Base-by-base conservation (phyloP, 2,329 filamentous ascomycete species). In the Pestalotiopsis sp. region DNA sequence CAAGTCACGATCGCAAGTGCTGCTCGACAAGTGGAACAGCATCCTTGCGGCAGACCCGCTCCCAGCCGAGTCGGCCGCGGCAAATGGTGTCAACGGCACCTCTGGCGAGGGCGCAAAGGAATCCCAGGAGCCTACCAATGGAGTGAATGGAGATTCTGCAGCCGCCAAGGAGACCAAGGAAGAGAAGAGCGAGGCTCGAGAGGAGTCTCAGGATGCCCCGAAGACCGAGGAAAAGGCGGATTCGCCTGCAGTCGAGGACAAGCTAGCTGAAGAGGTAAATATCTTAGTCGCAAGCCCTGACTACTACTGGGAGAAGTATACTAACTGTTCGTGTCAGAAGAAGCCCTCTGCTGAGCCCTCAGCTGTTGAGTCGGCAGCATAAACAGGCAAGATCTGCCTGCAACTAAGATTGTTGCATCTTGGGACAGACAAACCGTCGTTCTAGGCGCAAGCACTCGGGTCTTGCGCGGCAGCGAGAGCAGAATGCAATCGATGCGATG, bases 11-110 rank as follows among this genome's bases (percentile, higher is more conserved):
- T 95, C 94, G 45, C 87, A 92, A 72, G 85, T 87, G 5, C 86
- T 99, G 62, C 85, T 98, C n/a, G 90, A 91, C 72, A 92, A 92
- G 80, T 99, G 96, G 96, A 97, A 92, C 80, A 92, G 92, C 79
- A 87, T 94, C 45, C 86, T 98, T n/a, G 88, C 88, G 41, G 84
- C 82, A 17, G 91, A 92, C 61, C 77, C 82, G 12, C 77, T 79
- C 17, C 73, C 79, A 14, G 71, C 84, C 11, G 78, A 27, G n/a
- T 23, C 27, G 3, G 41, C 80, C 9, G 75, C 71, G 14, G 77
- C 83, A 7, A 86, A 87, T 70, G 84, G 83, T 23, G 82, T 86
- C 2, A 87, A 88, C 45, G 83, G 86, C 69, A 79, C 81, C 17
- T 72, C 80, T 12, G 77, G 79, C 73, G 65, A 69, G 56, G 41